Conservation (phyloP, 495 filamentous ascomycete genomes). For the Bryoglossum gracile region DNA sequence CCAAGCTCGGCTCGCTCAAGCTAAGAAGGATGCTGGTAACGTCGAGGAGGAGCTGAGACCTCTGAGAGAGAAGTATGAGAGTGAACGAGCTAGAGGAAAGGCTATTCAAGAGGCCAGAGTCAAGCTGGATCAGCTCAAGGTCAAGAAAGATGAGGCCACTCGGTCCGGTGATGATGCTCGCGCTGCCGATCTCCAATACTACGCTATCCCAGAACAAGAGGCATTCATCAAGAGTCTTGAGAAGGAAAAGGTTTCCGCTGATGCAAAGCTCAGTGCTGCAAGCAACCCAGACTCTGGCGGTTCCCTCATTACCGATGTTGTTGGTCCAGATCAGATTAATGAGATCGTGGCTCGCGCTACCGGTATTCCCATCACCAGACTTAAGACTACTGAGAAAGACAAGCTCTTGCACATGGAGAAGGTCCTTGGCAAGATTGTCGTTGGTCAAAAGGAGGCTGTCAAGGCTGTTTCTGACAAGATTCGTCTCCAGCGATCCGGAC, state of each 20-base stretch:
- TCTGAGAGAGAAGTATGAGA: constrained; percentile 90
- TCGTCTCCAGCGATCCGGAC: constrained; percentile 84
- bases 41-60: constrained; percentile 86
- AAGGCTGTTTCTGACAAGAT: constrained; percentile 91
- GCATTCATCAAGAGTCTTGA: constrained; percentile 71
- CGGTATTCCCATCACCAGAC: constrained; percentile 87
- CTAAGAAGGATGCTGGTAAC: constrained; percentile 85
- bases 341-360: constrained; percentile 96
- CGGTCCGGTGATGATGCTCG: constrained; percentile 70
- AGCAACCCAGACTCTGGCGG: constrained; percentile 49
- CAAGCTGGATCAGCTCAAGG: constrained; percentile 79
- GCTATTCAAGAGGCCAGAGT: constrained; percentile 95
- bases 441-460: constrained; percentile 95
- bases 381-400: constrained; percentile 94
- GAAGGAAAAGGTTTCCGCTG: constrained; percentile 65
- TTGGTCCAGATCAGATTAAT: constrained; percentile 97
- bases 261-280: constrained; percentile 61
- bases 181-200: constrained; percentile 91
- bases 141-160: constrained; percentile 89
- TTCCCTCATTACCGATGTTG: constrained; percentile 79
- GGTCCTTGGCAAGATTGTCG: constrained; percentile 69
- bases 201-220: constrained; percentile 91
- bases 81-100: constrained; percentile 77
- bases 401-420: constrained; percentile 94
- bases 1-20: constrained; percentile 66